phyloP scores from a whole-genome alignment of 2,329 filamentous ascomycete genomes.

The Pleoardoris graminearum region DNA sequence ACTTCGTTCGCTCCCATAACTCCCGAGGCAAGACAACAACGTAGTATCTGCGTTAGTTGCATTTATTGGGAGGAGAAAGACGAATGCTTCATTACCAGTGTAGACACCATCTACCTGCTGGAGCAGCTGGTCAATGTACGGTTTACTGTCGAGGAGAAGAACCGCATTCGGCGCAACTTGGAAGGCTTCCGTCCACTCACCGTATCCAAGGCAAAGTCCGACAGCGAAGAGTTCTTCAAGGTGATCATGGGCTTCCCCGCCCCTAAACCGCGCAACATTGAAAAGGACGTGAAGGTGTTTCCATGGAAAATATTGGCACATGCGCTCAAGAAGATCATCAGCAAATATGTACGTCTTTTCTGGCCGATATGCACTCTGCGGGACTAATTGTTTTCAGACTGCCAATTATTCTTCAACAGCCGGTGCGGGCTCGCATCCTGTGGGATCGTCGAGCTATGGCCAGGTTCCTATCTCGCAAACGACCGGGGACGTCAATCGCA shows the following conservation, averaged over 20 bases:
- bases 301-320: slow-evolving; percentile 87
- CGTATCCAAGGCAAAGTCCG: slow-evolving; percentile 87
- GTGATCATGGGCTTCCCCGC: slow-evolving; percentile 97
- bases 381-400: slow-evolving; percentile 55
- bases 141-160: slow-evolving; percentile 98
- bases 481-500: slow-evolving; percentile 52
- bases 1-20: slow-evolving; percentile 79
- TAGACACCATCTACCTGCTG: slow-evolving; percentile 93
- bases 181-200: slow-evolving; percentile 93
- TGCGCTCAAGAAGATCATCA: slow-evolving; percentile 96
- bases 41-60: slow-evolving; percentile 94
- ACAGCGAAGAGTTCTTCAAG: slow-evolving; percentile 98
- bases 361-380: slow-evolving; percentile 18
- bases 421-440: slow-evolving; percentile 49
- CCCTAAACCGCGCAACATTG: slow-evolving; percentile 95
- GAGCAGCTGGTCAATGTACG: slow-evolving; percentile 84
- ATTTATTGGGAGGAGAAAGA: slow-evolving; percentile 94
- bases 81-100: slow-evolving; percentile 91
- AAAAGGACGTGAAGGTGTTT: slow-evolving; percentile 99
- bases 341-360: slow-evolving; percentile 75
- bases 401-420: slow-evolving; percentile 71
- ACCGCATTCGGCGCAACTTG: slow-evolving; percentile 91
- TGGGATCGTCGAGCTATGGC: slow-evolving; percentile 37
- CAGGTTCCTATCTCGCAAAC: slow-evolving; percentile 53
- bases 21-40: slow-evolving; percentile 75